Evolutionary conservation across 2,329 filamentous ascomycete species (phyloP), one percentile per base, ranked within the genome.

Genomic region (Fusarium scirpi): DNA sequence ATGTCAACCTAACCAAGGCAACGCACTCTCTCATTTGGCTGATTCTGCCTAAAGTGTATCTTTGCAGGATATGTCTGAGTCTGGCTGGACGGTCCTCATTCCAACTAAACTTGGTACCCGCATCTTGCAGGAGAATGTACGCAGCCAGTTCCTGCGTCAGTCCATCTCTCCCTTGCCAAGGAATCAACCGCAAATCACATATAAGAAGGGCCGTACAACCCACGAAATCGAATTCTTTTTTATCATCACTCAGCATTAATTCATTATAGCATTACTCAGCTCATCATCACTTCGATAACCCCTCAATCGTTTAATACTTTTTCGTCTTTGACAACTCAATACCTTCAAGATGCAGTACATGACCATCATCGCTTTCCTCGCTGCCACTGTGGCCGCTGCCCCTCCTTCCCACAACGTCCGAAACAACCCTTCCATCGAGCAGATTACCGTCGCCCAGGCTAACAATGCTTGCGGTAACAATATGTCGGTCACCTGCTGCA

Each of bases 321-420:
- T n/a, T 13, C 22, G 48, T 32, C 48, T 38, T 27, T 25, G 40
- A 43, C 45, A 58, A 46, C 24, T 4, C 30, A 6, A 6, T 38
- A 38, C 41, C 18, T 59, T 56, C 57, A 59, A 59, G 8, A 59
- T 59, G 57, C 43, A 59, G 25, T 22, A 40, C 29, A 29, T 34
- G n/a, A 43, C 57, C 4, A 29, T 56, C 29, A 46, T 59, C 49
- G 57, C 57, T 55, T 56, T 59, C 49, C 12, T 59, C 22, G 57
- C 57, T 29, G 40, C 49, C 16, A 10, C 57, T 18, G 57, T 27
- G 29, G 22, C 40, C 24, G 57, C 38, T 6, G 55, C 47, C 7
- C 25, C 27, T 15, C 25, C 43, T 45, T 24, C 22, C 15, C 15
- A 24, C 22, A 32, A 43, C 4, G 40, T 25, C 16, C 3, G 1